Base-by-base conservation (phyloP, 306 rosid species). In the Glycine latifolia region DNA sequence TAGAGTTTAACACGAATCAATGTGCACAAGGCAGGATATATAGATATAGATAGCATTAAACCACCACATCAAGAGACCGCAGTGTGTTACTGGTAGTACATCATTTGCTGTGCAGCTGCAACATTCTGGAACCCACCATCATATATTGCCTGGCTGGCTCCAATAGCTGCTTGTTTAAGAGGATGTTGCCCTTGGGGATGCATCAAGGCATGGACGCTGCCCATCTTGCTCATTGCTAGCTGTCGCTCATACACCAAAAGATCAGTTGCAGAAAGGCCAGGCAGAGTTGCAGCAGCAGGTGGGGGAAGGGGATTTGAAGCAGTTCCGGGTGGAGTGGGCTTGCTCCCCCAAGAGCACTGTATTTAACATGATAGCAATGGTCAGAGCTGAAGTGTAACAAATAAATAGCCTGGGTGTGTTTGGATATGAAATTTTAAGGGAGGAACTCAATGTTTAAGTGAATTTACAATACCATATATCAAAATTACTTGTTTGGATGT, bases 281-380 rank as follows among this genome's bases (percentile, higher is more conserved):
- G 95, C 26, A 93, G 50, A 10, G 97, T 76, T 8, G 78, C 89
- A 56, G 95, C 90, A 43, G 87, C 91, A 54, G 99, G 99, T 0
- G 99, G 99, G 49, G 99, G 98, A 31, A 95, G 97, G 11, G 99
- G 99, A 85, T 95, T 95, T 11, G 98, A 95, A 74, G 90, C 83
- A 44, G 98, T 95, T 78, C 99, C 99, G 0, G 96, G 85, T 77
- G 97, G 96, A n/a, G 99, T 95, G 13, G 99, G 94, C 90, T 95
- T 95, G 94, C 97, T 95, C 8, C 99, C 99, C 99, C 99, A 95
- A 1, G 96, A 95, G 79, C 99, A 95, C 99, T 95, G 74, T 17
- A 79, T 37, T 37, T 26, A 73, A 7, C 65, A 67, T 49, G 11
- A 7, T 12, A 44, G 35, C 13, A 56, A 26, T 15, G 15, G 43